Percentiles rank a stretch among this genome's conserved stretches.
Conservation (phyloP, 495 filamentous ascomycete species). For the Filosporella fistucella region DNA sequence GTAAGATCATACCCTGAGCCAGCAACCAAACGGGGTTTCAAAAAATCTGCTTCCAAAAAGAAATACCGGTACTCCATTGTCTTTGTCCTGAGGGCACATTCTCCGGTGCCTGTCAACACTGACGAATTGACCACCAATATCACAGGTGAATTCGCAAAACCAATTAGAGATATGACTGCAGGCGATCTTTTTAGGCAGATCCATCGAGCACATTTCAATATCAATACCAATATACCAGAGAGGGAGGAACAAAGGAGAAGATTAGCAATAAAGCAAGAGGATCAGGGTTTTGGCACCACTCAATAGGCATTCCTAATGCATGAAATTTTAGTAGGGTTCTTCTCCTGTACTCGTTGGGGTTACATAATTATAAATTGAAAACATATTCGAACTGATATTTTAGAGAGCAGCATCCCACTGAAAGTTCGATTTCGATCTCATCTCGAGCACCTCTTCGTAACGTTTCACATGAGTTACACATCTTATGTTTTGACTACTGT, state of each 20-base stretch:
- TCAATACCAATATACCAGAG: constrained; percentile 11
- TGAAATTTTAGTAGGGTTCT: too few relatives aligned
- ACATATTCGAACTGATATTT: too few relatives aligned
- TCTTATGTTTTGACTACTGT: too few relatives aligned
- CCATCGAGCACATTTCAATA: constrained; percentile 14
- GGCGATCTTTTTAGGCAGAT: constrained; percentile 7
- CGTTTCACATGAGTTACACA: too few relatives aligned
- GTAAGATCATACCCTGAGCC: constrained; percentile 15
- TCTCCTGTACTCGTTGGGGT: too few relatives aligned
- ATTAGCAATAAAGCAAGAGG: constrained; percentile 7
- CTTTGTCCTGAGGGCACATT: constrained; percentile 16
- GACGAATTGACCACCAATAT: constrained; percentile 11
- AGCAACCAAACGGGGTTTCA: background rate
- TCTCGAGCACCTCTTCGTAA: too few relatives aligned
- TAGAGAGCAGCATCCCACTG: too few relatives aligned
- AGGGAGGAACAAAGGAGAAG: constrained; percentile 12
- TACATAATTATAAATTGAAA: too few relatives aligned
- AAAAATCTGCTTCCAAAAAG: background rate
- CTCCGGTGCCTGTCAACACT: constrained; percentile 11
- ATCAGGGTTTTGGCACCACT: background rate
- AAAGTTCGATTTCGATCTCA: too few relatives aligned
- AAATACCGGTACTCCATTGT: constrained; percentile 14
- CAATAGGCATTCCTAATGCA: too few relatives aligned
- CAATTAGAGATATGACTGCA: constrained; percentile 5
- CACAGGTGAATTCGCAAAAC: constrained; percentile 6